Evolutionary conservation across 1,284 basidiomycete species (phyloP).

Genomic region (Pholiota adiposa): DNA sequence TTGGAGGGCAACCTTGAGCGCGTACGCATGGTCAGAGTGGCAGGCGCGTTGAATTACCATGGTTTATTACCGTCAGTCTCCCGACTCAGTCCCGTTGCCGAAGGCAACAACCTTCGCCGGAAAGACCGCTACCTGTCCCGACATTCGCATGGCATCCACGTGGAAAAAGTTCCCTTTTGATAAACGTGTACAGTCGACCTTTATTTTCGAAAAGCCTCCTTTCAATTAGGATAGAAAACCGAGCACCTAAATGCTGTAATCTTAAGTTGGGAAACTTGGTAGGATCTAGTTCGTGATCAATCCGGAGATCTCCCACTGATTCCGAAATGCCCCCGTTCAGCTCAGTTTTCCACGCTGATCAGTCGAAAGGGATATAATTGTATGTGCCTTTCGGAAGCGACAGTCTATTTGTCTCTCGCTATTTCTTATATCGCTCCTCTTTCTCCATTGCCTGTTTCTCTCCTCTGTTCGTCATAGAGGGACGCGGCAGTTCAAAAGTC

Average conservation of each 20-base stretch:
- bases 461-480: constrained; percentile 18
- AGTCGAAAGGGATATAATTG: constrained; percentile 16
- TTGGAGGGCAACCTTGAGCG: neutral
- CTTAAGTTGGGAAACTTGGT: constrained; percentile 11
- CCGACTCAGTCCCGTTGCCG: neutral
- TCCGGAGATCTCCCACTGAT: constrained; percentile 40
- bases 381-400: constrained; percentile 36
- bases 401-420: constrained; percentile 32
- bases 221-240: neutral
- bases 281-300: constrained; percentile 26
- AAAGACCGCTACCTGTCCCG: constrained; percentile 11
- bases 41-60: neutral
- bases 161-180: constrained; percentile 21
- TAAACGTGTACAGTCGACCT: neutral
- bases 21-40: neutral
- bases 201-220: neutral
- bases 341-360: constrained; percentile 38
- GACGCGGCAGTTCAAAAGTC: constrained; percentile 14
- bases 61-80: neutral
- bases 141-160: constrained; percentile 38
- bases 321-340: constrained; percentile 40
- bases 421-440: constrained; percentile 22
- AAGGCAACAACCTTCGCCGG: constrained; percentile 16
- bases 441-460: constrained; percentile 22
- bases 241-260: neutral